Evolutionary conservation across 2,329 filamentous ascomycete species (phyloP), one percentile per base, ranked within the genome.

Genomic region (Triangularia setosa): DNA sequence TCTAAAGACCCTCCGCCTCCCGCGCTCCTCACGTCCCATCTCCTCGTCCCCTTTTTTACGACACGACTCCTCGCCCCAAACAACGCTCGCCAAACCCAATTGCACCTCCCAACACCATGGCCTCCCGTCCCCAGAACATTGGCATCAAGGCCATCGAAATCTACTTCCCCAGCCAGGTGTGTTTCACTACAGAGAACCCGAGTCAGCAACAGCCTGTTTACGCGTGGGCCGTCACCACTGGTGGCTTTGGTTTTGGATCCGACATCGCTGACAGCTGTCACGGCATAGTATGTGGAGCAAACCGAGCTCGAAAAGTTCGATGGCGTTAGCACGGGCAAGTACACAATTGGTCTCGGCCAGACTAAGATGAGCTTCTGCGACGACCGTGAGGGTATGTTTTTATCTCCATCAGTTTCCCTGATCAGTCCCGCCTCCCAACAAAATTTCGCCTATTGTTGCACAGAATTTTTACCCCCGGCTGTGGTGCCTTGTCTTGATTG

Each of bases 341-440:
- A 95, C 84, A 95, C 91, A 74, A 94, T 95, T 80, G 91, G 91
- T 78, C 89, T 95, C 64, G 91, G 91, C 73, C 91, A 95, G 85
- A 94, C 90, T 76, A 92, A 91, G 82, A 95, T 95, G 91, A 89
- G 88, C 83, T 95, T 95, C 81, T 94, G 91, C 78, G 91, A 95
- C 79, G 91, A 95, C 75, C 88, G 90, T 75, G 91, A 95, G 83
- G 91, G 91, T 93, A 77, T 78, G 48, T 25, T 23, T 30, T 58
- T 35, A 18, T 24, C 30, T 48, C 12, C n/a, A 21, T 27, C 53
- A 35, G 12, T 6, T 18, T 53, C 48, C 52, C 14, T 56, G n/a
- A n/a, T 48, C 57, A 16, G 35, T 52, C 24, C 24, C 16, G 48
- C 48, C 48, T 23, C 48, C 52, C 52, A 28, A 55, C 33, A 48